Percentiles rank a stretch among this genome's conserved stretches.
These are phyloP conservation scores for Microstroma glucosiphilum DNA, from an alignment of 1,284 basidiomycete species.

Conservation along the genomic window DNA sequence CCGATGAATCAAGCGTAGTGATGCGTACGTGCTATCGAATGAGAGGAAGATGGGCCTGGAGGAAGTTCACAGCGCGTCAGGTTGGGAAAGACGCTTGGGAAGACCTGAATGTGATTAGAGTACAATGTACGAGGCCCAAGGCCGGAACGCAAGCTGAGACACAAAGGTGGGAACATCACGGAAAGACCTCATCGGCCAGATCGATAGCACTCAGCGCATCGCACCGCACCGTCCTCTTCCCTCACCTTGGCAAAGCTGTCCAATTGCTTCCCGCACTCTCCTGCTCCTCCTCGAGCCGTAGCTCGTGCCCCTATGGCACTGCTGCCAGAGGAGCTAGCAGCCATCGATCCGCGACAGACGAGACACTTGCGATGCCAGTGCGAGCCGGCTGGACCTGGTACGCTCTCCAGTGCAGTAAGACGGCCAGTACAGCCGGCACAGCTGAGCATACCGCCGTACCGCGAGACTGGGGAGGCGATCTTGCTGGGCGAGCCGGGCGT, in stretches of 20 bases:
- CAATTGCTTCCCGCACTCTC: constrained; percentile 3
- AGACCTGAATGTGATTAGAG: too few relatives aligned
- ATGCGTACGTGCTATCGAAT: too few relatives aligned
- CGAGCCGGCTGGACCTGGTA: not conserved
- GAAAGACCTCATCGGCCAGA: not conserved
- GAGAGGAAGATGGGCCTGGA: too few relatives aligned
- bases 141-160: too few relatives aligned
- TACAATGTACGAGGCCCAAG: too few relatives aligned
- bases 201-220: constrained; percentile 5
- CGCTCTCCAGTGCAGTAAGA: constrained; percentile 4
- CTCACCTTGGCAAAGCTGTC: constrained; percentile 4
- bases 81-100: too few relatives aligned
- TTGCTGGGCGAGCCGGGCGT: too few relatives aligned
- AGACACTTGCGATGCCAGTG: constrained; percentile 1
- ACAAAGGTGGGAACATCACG: not conserved
- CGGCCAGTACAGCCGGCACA: not conserved
- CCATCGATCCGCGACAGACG: not conserved
- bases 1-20: too few relatives aligned
- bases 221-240: not conserved
- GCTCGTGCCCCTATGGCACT: not conserved
- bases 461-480: not conserved
- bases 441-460: constrained; percentile 5
- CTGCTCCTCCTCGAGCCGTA: not conserved
- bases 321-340: not conserved
- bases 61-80: too few relatives aligned